Evolutionary conservation across 2,329 filamentous ascomycete species (phyloP).

Genomic region (Colletotrichum truncatum): DNA sequence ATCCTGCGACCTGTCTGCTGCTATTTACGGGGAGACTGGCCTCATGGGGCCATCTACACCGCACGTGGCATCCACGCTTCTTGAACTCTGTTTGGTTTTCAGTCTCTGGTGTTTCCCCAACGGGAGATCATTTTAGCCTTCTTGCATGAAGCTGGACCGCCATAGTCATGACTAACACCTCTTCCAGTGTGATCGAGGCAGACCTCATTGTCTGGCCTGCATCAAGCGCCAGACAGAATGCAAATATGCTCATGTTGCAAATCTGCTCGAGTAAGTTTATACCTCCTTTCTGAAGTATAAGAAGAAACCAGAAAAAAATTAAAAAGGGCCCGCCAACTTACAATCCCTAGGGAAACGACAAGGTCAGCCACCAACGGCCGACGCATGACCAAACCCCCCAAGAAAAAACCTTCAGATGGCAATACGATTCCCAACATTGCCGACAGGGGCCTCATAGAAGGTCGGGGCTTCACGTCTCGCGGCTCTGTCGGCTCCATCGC

Average conservation of each 20-base stretch:
- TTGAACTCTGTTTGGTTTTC: not conserved
- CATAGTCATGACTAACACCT: not conserved
- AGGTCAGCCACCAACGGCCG: conserved; percentile 61
- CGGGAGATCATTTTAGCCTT: not conserved
- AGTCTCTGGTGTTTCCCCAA: not conserved
- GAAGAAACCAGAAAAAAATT: too few species aligned
- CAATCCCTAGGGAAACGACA: conserved; percentile 61
- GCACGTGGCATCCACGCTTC: not conserved
- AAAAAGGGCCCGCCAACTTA: conserved; percentile 6
- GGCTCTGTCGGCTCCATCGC: conserved; percentile 50
- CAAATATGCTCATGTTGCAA: conserved; percentile 79
- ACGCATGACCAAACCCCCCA: conserved; percentile 65
- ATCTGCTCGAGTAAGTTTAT: conserved; percentile 77
- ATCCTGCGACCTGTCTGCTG: not conserved
- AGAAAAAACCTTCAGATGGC: conserved; percentile 57
- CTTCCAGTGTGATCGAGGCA: conserved; percentile 75
- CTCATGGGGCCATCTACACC: not conserved
- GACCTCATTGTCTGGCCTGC: conserved; percentile 74
- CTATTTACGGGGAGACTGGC: not conserved
- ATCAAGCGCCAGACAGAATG: conserved; percentile 82
- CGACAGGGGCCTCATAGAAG: conserved; percentile 58
- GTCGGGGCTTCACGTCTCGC: conserved; percentile 54
- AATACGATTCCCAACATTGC: conserved; percentile 63
- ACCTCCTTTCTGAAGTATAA: too few species aligned
- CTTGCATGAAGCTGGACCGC: not conserved